Evolutionary conservation across 2,329 filamentous ascomycete species (phyloP), one percentile per base, ranked within the genome.

Genomic region (Alternaria solani): DNA sequence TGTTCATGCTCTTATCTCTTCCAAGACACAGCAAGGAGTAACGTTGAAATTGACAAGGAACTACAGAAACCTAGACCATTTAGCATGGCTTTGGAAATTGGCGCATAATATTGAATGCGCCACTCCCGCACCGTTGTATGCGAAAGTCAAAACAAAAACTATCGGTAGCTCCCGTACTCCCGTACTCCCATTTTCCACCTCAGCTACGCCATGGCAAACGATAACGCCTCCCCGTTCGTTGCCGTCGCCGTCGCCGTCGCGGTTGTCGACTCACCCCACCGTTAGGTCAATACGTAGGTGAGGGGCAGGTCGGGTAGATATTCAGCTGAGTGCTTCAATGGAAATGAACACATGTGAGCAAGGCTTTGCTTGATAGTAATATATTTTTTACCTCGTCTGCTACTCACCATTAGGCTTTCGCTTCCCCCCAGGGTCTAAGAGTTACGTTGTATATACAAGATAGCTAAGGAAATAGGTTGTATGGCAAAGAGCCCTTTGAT

Each of bases 401-500:
- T 49, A 36, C 46, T 38, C 20, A 36, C 46, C 46, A 36, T 30
- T 32, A 9, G 46, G 46, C 34, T 49, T 49, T 49, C 32, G 46
- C 46, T 36, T 36, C 38, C 46, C 20, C 26, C 46, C 32, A 34
- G n/a, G 16, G 20, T 49, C 46, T 38, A 49, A 49, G 46, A 38
- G 30, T 26, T 49, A 25, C 32, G 14, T 25, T n/a, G 32, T 49
- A 38, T 36, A 36, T 49, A 49, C 46, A 49, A 36, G 20, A 49
- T 49, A 11, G 20, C 16, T 38, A 49, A 49, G 34, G 32, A n/a
- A 34, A 49, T 26, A 36, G 32, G 11, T 49, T 49, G 46, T 12
- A 49, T 49, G 46, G 32, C 46, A 32, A 49, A 49, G 8, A 36
- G 16, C 30, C 46, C 46, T 49, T 38, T 49, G 39, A 16, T 42